Conservation (phyloP, 306 rosid genomes). For the Mimosa bimucronata region DNA sequence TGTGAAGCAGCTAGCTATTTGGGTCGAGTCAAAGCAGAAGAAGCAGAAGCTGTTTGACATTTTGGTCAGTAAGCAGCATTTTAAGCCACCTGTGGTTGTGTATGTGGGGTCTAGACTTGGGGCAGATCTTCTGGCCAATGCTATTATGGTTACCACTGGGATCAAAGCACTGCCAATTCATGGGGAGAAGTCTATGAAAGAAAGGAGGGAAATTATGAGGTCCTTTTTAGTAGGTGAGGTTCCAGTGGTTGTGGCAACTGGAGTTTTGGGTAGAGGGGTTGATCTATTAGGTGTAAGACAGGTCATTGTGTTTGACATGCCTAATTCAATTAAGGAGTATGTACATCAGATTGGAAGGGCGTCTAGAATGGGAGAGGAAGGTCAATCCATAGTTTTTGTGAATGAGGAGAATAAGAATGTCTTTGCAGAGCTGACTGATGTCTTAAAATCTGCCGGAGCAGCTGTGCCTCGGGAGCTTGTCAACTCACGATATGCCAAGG, state of each 20-base stretch:
- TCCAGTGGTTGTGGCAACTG: conserved; percentile 82
- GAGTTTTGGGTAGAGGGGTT: conserved; percentile 84
- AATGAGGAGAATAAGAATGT: conserved; percentile 70
- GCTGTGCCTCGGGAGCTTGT: conserved; percentile 73
- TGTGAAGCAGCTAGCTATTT: conserved; percentile 79
- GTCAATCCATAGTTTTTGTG: conserved; percentile 71
- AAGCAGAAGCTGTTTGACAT: conserved; percentile 84
- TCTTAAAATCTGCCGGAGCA: conserved; percentile 69
- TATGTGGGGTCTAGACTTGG: conserved; percentile 80
- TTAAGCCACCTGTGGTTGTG: conserved; percentile 75
- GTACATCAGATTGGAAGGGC: conserved; percentile 91
- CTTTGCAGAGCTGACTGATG: conserved; percentile 59
- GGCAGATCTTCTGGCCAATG: conserved; percentile 82
- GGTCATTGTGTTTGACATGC: conserved; percentile 83
- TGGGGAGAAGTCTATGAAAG: conserved; percentile 86
- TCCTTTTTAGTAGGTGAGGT: conserved; percentile 71
- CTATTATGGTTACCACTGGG: conserved; percentile 70
- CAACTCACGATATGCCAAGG: conserved; percentile 47
- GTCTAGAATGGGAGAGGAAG: conserved; percentile 88
- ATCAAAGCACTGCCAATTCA: conserved; percentile 70
- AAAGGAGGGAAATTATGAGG: conserved; percentile 79
- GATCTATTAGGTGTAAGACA: conserved; percentile 80
- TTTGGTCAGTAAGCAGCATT: conserved; percentile 68
- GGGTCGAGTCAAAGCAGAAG: conserved; percentile 85
- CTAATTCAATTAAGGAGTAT: conserved; percentile 79